phyloP scores from a whole-genome alignment of 2,329 filamentous ascomycete genomes.

The Diatrype stigma region DNA sequence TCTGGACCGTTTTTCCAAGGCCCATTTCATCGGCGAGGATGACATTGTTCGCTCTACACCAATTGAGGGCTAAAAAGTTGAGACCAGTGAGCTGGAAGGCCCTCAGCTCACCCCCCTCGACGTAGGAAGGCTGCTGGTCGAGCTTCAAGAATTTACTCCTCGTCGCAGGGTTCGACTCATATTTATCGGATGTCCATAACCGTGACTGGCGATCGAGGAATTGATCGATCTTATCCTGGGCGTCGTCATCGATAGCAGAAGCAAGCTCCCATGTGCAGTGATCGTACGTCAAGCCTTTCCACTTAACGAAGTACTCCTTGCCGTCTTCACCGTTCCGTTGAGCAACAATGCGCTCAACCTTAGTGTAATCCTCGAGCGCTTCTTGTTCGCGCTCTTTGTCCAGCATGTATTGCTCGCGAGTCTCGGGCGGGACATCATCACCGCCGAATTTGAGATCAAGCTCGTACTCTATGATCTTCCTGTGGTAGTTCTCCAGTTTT shows the following conservation, averaged over 20 bases:
- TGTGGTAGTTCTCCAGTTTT: constrained; percentile 92
- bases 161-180: constrained; percentile 71
- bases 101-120: constrained; percentile 78
- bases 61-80: constrained; percentile 95
- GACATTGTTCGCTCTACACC: constrained; percentile 90
- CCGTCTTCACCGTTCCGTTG: constrained; percentile 74
- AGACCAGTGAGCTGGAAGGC: constrained; percentile 91
- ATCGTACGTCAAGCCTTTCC: constrained; percentile 92
- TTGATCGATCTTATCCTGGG: constrained; percentile 86
- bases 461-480: constrained; percentile 76
- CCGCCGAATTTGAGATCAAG: constrained; percentile 70
- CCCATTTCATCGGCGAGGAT: constrained; percentile 99
- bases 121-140: constrained; percentile 78
- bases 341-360: constrained; percentile 90
- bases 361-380: constrained; percentile 81
- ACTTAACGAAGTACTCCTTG: constrained; percentile 91
- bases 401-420: constrained; percentile 90
- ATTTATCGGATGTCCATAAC: constrained; percentile 74
- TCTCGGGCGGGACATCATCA: constrained; percentile 74
- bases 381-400: constrained; percentile 89
- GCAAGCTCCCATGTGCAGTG: constrained; percentile 90
- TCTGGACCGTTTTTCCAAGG: constrained; percentile 95
- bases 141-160: constrained; percentile 70
- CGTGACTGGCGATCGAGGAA: constrained; percentile 80
- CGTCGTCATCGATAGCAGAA: constrained; percentile 68